These are phyloP conservation scores for Picocystis sp. DNA, from an alignment of 163 green algal genomes.

Conservation along the genomic window DNA sequence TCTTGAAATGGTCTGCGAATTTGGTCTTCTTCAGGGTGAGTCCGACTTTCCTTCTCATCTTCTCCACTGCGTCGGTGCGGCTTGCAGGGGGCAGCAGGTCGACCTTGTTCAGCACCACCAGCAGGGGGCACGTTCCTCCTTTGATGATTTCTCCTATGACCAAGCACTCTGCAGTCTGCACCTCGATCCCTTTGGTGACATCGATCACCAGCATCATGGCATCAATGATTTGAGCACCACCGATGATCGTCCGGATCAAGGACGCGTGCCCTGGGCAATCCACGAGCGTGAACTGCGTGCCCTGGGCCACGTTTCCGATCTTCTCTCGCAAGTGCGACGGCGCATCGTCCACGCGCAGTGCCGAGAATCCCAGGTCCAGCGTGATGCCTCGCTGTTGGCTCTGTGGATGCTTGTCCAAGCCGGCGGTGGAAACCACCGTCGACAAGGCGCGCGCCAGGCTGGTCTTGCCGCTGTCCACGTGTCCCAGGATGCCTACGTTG, in stretches of 20 bases:
- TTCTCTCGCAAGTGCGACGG: conserved; percentile 1
- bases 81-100: conserved; percentile 41
- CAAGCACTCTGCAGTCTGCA: conserved; percentile 90
- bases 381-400: conserved; percentile 87
- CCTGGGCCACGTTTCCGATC: not conserved
- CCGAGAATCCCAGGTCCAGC: conserved; percentile 89
- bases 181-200: conserved; percentile 73
- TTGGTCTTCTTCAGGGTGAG: conserved; percentile 63
- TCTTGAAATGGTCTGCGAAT: conserved; percentile 57
- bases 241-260: conserved; percentile 9
- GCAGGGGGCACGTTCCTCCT: conserved; percentile 7
- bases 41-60: conserved; percentile 51
- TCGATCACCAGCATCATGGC: conserved; percentile 89
- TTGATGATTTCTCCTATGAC: conserved; percentile 40
- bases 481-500: conserved; percentile 83
- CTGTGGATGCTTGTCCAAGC: conserved; percentile 92
- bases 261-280: conserved; percentile 89
- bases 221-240: conserved; percentile 88
- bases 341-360: conserved; percentile 20
- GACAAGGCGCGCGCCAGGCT: conserved; percentile 74
- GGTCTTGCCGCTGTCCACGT: conserved; percentile 93
- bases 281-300: conserved; percentile 79
- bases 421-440: conserved; percentile 72
- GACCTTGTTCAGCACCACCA: conserved; percentile 66
- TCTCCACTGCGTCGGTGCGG: conserved; percentile 25